Base-by-base conservation (phyloP, 2,329 filamentous ascomycete genomes). In the Fusarium sororula region DNA sequence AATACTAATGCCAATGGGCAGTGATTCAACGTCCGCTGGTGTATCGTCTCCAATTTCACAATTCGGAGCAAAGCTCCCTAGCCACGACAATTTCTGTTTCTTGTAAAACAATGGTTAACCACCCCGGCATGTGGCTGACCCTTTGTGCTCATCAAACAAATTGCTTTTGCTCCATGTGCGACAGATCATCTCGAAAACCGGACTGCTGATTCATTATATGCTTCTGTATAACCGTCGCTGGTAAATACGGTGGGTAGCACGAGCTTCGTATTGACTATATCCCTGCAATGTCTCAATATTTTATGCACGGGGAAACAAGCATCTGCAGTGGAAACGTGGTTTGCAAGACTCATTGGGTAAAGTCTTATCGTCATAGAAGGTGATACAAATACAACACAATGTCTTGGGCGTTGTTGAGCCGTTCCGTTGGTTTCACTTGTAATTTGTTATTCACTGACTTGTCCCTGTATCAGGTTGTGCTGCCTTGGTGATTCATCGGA, bases 291-390 rank as follows among this genome's bases (percentile, higher is more conserved):
- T 69, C 59, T 66, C 45, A 24, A 18, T 42, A 44, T 10, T 38
- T 24, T 35, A 65, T 44, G 47, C 59, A 66, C 37, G 48, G 42
- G 45, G 42, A 54, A 66, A 50, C 62, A 59, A 54, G 67, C 26
- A 59, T 70, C 28, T 41, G 26, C 57, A 54, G 32, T 18, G 41
- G 28, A 67, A 37, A 70, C 51, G 51, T 58, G 47, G 41, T 44
- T 24, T 47, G 9, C 2, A 18, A 47, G 37, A 12, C 37, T 20
- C 20, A 41, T 24, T 35, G 2, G 20, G 39, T n/a, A 14, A 39
- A 57, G 53, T 70, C 53, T 70, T 54, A 45, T 44, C 67, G 67
- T 70, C 67, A 70, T 70, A 60, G 66, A 70, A 18, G 24, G 28
- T 51, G 66, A 66, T 45, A 60, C 26, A 42, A 24, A 12, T 41